phyloP scores from a whole-genome alignment of 2,329 filamentous ascomycete species.

The Neofusicoccum ribis region DNA sequence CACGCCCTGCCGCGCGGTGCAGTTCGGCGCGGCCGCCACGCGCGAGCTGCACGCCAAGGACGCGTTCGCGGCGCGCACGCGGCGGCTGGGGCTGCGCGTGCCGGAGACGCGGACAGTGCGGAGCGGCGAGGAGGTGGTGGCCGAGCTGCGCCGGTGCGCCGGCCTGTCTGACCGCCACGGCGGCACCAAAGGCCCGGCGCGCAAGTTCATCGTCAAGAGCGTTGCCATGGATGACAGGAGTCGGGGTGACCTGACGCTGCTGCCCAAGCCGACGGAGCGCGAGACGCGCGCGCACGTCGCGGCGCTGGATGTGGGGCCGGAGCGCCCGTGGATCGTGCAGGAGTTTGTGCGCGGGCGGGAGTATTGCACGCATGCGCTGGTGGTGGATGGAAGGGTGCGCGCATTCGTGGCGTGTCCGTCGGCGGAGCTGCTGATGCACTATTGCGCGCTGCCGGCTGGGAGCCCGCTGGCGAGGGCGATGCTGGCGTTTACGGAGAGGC shows the following conservation, averaged over 20 bases:
- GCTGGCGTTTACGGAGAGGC: conserved; percentile 63
- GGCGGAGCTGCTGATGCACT: conserved; percentile 65
- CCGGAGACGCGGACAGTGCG: conserved; percentile 53
- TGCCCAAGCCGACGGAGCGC: conserved; percentile 56
- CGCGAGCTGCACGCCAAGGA: conserved; percentile 64
- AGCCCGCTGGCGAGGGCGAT: conserved; percentile 60
- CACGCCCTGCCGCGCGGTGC: conserved; percentile 62
- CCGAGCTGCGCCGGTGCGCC: conserved; percentile 45
- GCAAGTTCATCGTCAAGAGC: conserved; percentile 64
- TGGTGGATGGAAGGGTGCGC: conserved; percentile 64
- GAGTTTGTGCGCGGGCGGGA: conserved; percentile 66
- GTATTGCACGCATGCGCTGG: conserved; percentile 70
- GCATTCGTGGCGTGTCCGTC: conserved; percentile 69
- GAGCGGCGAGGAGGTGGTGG: conserved; percentile 54
- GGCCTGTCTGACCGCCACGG: background rate
- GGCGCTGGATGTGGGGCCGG: conserved; percentile 55
- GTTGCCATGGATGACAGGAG: conserved; percentile 62
- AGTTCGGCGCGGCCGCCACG: conserved; percentile 60
- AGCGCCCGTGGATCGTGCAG: conserved; percentile 66
- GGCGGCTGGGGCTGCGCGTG: conserved; percentile 42
- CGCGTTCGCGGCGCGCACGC: conserved; percentile 62
- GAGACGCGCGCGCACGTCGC: conserved; percentile 59
- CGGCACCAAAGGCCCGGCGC: conserved; percentile 21
- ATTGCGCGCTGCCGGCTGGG: conserved; percentile 57
- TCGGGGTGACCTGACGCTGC: conserved; percentile 62